Percentiles rank a stretch among this genome's conserved stretches.
These are phyloP conservation scores for Xylariaceae sp. DNA, from an alignment of 2,329 filamentous ascomycete species.

Conservation along the genomic window DNA sequence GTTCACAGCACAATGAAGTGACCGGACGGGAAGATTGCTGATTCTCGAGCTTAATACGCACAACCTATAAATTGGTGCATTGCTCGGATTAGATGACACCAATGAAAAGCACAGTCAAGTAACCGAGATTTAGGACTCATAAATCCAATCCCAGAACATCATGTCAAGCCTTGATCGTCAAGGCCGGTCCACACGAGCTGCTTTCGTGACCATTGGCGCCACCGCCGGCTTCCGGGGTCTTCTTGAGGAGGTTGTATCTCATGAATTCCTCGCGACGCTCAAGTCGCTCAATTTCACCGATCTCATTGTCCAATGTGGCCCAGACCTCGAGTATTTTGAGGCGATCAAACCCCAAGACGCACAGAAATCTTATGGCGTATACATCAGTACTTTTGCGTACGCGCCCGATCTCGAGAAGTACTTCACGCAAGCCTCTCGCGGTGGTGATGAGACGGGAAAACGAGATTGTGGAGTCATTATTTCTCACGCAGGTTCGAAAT, in stretches of 20 bases:
- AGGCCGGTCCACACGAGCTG: slow-evolving; percentile 36
- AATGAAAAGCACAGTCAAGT: not conserved
- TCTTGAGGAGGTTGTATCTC: slow-evolving; percentile 58
- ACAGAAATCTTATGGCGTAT: slow-evolving; percentile 36
- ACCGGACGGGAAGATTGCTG: not conserved
- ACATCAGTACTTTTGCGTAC: slow-evolving; percentile 61
- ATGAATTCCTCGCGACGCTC: slow-evolving; percentile 59
- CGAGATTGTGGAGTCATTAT: slow-evolving; percentile 67
- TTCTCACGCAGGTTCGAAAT: slow-evolving; percentile 71
- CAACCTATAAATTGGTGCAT: not conserved
- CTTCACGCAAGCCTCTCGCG: slow-evolving; percentile 52
- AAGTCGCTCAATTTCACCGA: slow-evolving; percentile 57
- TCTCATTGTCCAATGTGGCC: slow-evolving; percentile 76
- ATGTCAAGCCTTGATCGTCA: not conserved
- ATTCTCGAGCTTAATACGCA: not conserved
- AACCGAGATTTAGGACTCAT: not conserved
- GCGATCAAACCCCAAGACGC: slow-evolving; percentile 17
- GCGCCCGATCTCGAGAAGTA: slow-evolving; percentile 54
- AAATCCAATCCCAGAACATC: not conserved
- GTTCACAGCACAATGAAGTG: not conserved
- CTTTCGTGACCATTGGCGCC: slow-evolving; percentile 87
- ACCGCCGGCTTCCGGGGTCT: slow-evolving; percentile 77
- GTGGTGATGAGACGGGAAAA: slow-evolving; percentile 30
- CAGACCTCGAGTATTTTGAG: slow-evolving; percentile 55
- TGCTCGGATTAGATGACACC: not conserved